Evolutionary conservation across 2,329 filamentous ascomycete species (phyloP).

Genomic region (Fusarium foetens): DNA sequence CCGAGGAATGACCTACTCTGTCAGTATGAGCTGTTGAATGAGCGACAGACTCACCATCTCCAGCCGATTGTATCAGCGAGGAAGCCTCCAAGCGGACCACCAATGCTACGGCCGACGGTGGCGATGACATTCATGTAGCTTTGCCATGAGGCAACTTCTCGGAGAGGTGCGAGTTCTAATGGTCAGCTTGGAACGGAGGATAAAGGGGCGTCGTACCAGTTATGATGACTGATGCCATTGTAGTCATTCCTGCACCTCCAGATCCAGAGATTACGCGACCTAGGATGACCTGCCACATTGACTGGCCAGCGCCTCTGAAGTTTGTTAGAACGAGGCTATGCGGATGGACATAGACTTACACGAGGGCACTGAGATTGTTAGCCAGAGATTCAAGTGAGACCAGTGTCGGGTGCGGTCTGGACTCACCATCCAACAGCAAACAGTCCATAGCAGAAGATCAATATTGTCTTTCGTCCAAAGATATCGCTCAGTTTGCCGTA

Average conservation of each 20-base stretch:
- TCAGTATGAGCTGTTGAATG: rapidly evolving
- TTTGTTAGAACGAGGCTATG: background rate
- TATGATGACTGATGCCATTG: constrained; percentile 47
- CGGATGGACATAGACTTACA: constrained; percentile 11
- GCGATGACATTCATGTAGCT: constrained; percentile 64
- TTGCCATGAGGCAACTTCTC: constrained; percentile 64
- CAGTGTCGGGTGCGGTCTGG: background rate
- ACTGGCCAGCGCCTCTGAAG: constrained; percentile 53
- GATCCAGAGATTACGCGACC: constrained; percentile 63
- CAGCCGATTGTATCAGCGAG: constrained; percentile 71
- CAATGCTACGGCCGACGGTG: constrained; percentile 62
- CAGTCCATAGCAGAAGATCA: constrained; percentile 43
- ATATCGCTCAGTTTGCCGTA: constrained; percentile 47
- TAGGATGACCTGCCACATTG: constrained; percentile 60
- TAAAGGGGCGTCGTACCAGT: background rate
- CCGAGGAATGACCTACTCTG: constrained; percentile 57
- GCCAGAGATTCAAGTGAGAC: background rate
- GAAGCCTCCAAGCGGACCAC: constrained; percentile 66
- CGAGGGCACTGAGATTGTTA: constrained; percentile 15
- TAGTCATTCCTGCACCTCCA: constrained; percentile 62
- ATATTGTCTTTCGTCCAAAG: constrained; percentile 41
- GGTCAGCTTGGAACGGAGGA: background rate
- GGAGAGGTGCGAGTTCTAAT: constrained; percentile 60
- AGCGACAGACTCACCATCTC: constrained; percentile 56
- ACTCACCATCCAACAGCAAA: constrained; percentile 53